phyloP scores from a whole-genome alignment of 2,329 filamentous ascomycete species.

The Sporothrix protearum region DNA sequence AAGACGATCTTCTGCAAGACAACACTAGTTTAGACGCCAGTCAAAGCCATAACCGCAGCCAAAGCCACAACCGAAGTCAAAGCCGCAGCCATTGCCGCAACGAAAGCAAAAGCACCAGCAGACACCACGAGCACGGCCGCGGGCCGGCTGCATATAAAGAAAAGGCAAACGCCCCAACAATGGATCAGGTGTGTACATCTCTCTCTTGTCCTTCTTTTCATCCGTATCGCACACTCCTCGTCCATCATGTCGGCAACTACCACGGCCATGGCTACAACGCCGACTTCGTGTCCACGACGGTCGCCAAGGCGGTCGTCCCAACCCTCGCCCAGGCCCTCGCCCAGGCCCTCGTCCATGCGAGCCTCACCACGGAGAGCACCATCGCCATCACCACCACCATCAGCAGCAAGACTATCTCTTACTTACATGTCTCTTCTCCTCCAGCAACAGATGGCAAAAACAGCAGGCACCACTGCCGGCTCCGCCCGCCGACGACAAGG shows the following conservation, averaged over 20 bases:
- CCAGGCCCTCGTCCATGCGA: not conserved
- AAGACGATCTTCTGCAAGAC: not conserved
- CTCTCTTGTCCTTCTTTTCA: not conserved
- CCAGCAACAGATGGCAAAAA: constrained; percentile 24
- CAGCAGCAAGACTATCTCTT: not conserved
- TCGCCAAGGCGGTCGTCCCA: constrained; percentile 4
- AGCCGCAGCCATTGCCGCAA: not conserved
- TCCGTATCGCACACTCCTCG: not conserved
- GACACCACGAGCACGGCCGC: not conserved
- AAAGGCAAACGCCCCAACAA: not conserved
- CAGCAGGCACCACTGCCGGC: constrained; percentile 8
- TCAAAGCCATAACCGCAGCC: not conserved
- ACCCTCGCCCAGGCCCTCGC: not conserved
- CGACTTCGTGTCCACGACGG: constrained; percentile 20
- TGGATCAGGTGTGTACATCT: constrained; percentile 22
- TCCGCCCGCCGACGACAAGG: constrained; percentile 12
- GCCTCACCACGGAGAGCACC: not conserved
- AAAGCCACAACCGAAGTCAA: not conserved
- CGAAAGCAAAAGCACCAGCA: not conserved
- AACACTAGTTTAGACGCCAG: not conserved
- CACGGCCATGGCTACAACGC: constrained; percentile 23
- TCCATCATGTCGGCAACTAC: not conserved
- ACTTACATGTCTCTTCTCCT: constrained; percentile 26
- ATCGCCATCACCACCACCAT: not conserved
- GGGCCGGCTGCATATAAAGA: constrained; percentile 13